phyloP scores from a whole-genome alignment of 495 filamentous ascomycete genomes.

The Penicillium cosmopolitanum region DNA sequence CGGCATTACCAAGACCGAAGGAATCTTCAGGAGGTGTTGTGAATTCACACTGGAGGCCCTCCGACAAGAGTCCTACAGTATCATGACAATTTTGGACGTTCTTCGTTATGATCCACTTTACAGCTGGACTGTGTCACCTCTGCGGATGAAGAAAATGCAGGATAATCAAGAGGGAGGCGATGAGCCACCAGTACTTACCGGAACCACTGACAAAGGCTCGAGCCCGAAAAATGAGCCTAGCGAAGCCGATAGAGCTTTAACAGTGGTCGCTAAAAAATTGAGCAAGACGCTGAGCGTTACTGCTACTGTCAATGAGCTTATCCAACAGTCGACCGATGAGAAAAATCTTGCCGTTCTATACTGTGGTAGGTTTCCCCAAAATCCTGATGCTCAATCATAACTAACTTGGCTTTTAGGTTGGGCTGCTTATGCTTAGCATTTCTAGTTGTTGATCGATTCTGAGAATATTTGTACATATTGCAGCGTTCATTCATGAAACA shows the following conservation, averaged over 20 bases:
- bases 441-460: neutral
- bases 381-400: neutral
- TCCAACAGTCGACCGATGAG: constrained; percentile 93
- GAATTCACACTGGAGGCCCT: constrained; percentile 96
- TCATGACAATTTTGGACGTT: constrained; percentile 97
- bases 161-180: constrained; percentile 59
- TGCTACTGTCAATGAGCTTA: constrained; percentile 95
- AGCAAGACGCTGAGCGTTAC: constrained; percentile 89
- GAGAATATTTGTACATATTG: neutral
- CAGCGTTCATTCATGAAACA: too few species aligned
- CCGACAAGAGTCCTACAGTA: constrained; percentile 87
- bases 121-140: constrained; percentile 90
- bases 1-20: constrained; percentile 93
- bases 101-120: constrained; percentile 95
- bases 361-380: constrained; percentile 63
- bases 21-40: constrained; percentile 93
- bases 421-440: constrained; percentile 65
- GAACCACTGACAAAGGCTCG: constrained; percentile 38
- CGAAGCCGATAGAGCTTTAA: constrained; percentile 89
- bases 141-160: constrained; percentile 79
- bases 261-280: constrained; percentile 92
- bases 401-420: constrained; percentile 51
- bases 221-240: constrained; percentile 71
- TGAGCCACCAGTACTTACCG: constrained; percentile 39
- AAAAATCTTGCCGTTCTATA: constrained; percentile 90